A percentile compares a stretch with the other conserved stretches of the same genome.
Evolutionary conservation across 371 early-diverging fungal species (phyloP).

Genomic region (Capniomyces stellatus): DNA sequence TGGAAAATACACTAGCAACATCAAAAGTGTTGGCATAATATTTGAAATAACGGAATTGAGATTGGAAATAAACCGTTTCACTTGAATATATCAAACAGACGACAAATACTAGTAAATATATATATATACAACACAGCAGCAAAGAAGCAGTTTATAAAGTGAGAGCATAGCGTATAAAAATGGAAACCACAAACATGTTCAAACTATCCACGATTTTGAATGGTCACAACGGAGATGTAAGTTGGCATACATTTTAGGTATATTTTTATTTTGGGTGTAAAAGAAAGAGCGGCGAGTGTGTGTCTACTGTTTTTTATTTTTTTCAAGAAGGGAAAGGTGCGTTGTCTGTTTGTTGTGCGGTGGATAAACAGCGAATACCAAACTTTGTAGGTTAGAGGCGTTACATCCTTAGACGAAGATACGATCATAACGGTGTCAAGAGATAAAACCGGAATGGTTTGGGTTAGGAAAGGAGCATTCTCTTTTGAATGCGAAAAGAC

Average conservation of each 20-base stretch:
- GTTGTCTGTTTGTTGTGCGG: too few species aligned
- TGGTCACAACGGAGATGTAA: constrained; percentile 34
- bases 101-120: too few species aligned
- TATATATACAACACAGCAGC: too few species aligned
- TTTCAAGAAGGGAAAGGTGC: too few species aligned
- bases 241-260: neutral
- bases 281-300: neutral
- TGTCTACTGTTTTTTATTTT: constrained; percentile 28
- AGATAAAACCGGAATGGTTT: constrained; percentile 47
- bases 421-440: constrained; percentile 60
- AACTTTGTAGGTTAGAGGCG: constrained; percentile 21
- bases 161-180: too few species aligned
- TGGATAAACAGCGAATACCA: neutral
- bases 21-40: too few species aligned
- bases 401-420: constrained; percentile 40
- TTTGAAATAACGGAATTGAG: too few species aligned
- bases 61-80: too few species aligned
- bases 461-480: constrained; percentile 30
- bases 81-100: too few species aligned
- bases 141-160: too few species aligned
- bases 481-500: constrained; percentile 31
- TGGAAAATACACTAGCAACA: too few species aligned
- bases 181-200: constrained; percentile 6
- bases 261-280: neutral
- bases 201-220: constrained; percentile 27